These are phyloP conservation scores for Cornus suecica DNA, from an alignment of 148 eudicot species.

Conservation along the genomic window DNA sequence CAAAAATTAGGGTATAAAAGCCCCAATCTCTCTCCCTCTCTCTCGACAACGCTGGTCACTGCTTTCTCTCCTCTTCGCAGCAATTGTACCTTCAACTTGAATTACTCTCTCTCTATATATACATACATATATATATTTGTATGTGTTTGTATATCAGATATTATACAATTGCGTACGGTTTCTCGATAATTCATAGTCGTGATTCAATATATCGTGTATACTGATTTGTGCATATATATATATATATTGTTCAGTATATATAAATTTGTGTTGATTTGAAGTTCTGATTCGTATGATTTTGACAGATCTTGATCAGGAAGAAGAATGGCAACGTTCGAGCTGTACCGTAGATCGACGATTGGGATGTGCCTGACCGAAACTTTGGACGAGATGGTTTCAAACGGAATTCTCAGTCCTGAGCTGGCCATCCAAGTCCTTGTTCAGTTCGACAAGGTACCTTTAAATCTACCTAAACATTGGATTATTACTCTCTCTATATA, in stretches of 20 bases:
- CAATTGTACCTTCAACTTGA: background rate
- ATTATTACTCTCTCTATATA: background rate
- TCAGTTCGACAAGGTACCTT: slow-evolving; percentile 74
- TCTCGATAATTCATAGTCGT: background rate
- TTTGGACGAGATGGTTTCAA: slow-evolving; percentile 86
- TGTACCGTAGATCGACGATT: slow-evolving; percentile 84
- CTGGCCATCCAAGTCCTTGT: slow-evolving; percentile 92
- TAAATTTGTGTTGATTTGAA: background rate
- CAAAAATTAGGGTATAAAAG: slow-evolving; percentile 39
- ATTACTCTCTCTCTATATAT: background rate
- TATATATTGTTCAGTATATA: background rate
- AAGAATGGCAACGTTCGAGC: slow-evolving; percentile 83
- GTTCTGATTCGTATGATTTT: background rate
- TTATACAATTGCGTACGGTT: background rate
- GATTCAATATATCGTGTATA: background rate
- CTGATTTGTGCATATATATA: background rate
- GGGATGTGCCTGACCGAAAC: slow-evolving; percentile 98
- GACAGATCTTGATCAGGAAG: slow-evolving; percentile 22
- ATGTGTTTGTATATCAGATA: background rate
- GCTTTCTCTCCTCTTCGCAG: background rate
- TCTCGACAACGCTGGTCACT: slow-evolving; percentile 1
- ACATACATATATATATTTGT: background rate
- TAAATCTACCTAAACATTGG: background rate
- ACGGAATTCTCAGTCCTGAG: slow-evolving; percentile 71
- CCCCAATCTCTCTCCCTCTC: slow-evolving; percentile 32